Percentiles rank a stretch among this genome's conserved stretches.
Evolutionary conservation across 1,284 basidiomycete genomes (phyloP).

Genomic region (Wallemia hederae): DNA sequence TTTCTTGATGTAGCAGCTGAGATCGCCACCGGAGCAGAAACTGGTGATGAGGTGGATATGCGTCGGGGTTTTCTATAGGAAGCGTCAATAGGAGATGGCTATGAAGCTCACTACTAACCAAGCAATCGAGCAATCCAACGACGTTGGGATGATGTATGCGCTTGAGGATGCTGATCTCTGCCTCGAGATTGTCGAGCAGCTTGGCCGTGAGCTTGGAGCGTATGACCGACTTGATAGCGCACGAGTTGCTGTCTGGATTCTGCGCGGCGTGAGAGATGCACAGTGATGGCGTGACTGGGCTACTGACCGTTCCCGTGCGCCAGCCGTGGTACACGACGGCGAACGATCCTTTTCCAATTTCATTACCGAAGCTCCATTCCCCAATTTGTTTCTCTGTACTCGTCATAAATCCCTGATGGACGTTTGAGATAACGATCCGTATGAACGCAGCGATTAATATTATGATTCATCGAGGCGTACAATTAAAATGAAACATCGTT

Average conservation of each 20-base stretch:
- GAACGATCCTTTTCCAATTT: constrained; percentile 51
- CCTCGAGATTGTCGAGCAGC: constrained; percentile 84
- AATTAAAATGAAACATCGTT: neutral
- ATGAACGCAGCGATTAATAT: too few species aligned
- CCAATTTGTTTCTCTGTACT: constrained; percentile 13
- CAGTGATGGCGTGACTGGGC: constrained; percentile 2
- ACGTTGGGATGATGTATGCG: constrained; percentile 76
- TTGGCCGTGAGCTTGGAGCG: constrained; percentile 66
- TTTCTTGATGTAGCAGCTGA: constrained; percentile 86
- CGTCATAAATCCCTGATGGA: neutral
- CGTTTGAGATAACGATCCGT: neutral
- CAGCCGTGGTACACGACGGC: constrained; percentile 73
- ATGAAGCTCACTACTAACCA: constrained; percentile 23
- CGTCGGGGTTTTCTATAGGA: constrained; percentile 56
- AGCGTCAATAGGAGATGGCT: too few species aligned
- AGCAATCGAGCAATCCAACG: constrained; percentile 71
- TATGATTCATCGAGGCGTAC: neutral
- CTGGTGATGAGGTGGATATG: constrained; percentile 97
- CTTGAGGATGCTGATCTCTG: constrained; percentile 91
- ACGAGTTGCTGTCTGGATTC: constrained; percentile 35
- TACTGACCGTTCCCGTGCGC: constrained; percentile 3
- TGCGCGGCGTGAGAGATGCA: constrained; percentile 13
- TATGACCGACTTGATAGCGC: constrained; percentile 88
- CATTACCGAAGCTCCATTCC: constrained; percentile 22
- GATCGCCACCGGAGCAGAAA: constrained; percentile 79